These are phyloP conservation scores for Aurinia saxatilis DNA, from an alignment of 345 rosid species.

Conservation along the genomic window DNA sequence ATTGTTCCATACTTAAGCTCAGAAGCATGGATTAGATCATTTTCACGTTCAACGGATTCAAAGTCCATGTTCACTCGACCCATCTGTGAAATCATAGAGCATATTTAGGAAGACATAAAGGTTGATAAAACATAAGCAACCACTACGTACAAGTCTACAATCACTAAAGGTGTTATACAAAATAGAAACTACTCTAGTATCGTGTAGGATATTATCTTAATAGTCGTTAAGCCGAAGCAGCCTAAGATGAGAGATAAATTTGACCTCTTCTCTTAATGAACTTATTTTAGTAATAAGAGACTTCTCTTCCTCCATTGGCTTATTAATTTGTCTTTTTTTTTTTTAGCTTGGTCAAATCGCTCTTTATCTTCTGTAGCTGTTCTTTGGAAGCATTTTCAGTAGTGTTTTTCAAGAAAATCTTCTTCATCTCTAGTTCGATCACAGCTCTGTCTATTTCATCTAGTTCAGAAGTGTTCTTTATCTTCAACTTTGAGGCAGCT, in stretches of 20 bases:
- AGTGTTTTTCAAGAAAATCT: slow-evolving; percentile 71
- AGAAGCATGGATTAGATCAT: too few relatives aligned
- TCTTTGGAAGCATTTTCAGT: slow-evolving; percentile 81
- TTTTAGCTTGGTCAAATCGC: slow-evolving; percentile 53
- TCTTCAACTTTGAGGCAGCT: slow-evolving; percentile 93
- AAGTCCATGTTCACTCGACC: slow-evolving; percentile 36
- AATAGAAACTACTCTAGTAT: too few relatives aligned
- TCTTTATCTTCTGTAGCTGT: slow-evolving; percentile 66
- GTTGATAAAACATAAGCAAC: too few relatives aligned
- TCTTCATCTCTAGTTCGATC: slow-evolving; percentile 90
- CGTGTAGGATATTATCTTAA: too few relatives aligned
- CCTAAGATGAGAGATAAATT: background rate
- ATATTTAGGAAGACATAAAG: too few relatives aligned
- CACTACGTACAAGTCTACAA: too few relatives aligned
- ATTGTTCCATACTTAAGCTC: too few relatives aligned
- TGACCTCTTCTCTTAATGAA: slow-evolving; percentile 87
- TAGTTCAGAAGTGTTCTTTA: slow-evolving; percentile 73
- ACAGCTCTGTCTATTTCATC: slow-evolving; percentile 87
- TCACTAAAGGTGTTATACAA: background rate
- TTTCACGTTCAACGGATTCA: slow-evolving; percentile 14
- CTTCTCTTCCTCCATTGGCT: slow-evolving; percentile 76
- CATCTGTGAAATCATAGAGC: too few relatives aligned
- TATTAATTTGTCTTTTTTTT: slow-evolving; percentile 65
- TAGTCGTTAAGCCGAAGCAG: background rate
- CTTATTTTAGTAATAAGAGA: slow-evolving; percentile 62